Evolutionary conservation across 75 land plant species (phyloP), one percentile per base, ranked within the genome.

Genomic region (Cryptomeria japonica): DNA sequence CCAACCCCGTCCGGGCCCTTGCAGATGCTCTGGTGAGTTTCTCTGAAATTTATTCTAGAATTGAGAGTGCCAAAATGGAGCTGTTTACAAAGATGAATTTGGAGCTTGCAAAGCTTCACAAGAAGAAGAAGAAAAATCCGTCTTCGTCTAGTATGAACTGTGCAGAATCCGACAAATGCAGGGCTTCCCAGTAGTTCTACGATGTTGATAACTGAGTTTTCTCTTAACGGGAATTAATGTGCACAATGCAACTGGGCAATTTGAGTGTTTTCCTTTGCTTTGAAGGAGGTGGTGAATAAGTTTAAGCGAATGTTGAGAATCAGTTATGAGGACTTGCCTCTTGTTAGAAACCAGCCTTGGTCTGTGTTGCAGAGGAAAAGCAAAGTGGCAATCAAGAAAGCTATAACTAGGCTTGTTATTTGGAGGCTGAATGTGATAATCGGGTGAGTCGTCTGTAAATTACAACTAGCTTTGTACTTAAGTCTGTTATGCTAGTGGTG

Each of bases 11-110:
- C 14, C 73, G 53, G 70, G 87, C 89, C 39, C 56, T 87, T 82
- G 91, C 91, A 9, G 91, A 86, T 86, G 87, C 91, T 37, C 75
- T 91, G 9, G 83, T 80, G 38, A 87, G 88, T 25, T 89, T 91
- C 70, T 87, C 91, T 1, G 91, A 91, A 46, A 86, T 90, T 15
- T 91, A 91, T 51, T 79, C 91, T 16, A 86, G 88, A 18, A 80
- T 91, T 36, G 91, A 91, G 86, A 70, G 55, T 13, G 91, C 91
- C 28, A 91, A 91, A 88, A 78, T 89, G 87, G 91, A 91, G 87
- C 51, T 91, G 39, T 76, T 86, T 72, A 70, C 87, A 32, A 87
- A 85, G 31, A 86, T 91, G 91, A 86, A 91, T 39, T 14, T 46
- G 37, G 86, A 88, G 34, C 68, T 84, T 84, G 47, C 86, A 14